These are phyloP conservation scores for Xylaria curta DNA, from an alignment of 495 filamentous ascomycete genomes.

Conservation along the genomic window DNA sequence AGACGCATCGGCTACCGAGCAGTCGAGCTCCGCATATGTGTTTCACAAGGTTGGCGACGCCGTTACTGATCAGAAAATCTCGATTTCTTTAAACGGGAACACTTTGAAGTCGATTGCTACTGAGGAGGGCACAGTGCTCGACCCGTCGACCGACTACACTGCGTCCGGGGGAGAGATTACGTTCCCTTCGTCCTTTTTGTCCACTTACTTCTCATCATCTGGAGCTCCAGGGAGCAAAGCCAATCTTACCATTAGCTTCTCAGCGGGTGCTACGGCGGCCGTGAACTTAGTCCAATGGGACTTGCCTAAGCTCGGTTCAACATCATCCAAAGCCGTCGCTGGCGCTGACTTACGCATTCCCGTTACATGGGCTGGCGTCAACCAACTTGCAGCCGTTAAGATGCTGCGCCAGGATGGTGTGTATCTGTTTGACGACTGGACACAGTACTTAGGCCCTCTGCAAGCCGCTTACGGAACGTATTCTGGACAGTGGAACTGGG, in stretches of 20 bases:
- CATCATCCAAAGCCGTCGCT: slow-evolving; percentile 46
- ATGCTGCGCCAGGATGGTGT: slow-evolving; percentile 55
- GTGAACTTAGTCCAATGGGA: slow-evolving; percentile 60
- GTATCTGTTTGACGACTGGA: slow-evolving; percentile 65
- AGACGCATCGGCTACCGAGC: slow-evolving; percentile 51
- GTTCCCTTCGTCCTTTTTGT: slow-evolving; percentile 56
- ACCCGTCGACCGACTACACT: slow-evolving; percentile 52
- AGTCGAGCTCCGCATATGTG: slow-evolving; percentile 59
- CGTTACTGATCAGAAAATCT: slow-evolving; percentile 49
- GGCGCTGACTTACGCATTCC: slow-evolving; percentile 58
- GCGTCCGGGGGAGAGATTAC: slow-evolving; percentile 53
- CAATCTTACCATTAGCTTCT: slow-evolving; percentile 60
- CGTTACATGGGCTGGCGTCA: slow-evolving; percentile 58
- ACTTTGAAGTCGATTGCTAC: slow-evolving; percentile 53
- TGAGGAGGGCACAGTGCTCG: slow-evolving; percentile 43
- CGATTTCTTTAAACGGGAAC: slow-evolving; percentile 63
- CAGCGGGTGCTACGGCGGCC: slow-evolving; percentile 51
- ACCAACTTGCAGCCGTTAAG: slow-evolving; percentile 58
- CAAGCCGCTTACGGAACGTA: slow-evolving; percentile 59
- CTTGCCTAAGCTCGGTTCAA: slow-evolving; percentile 49
- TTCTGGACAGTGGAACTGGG: slow-evolving; percentile 59
- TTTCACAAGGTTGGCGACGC: slow-evolving; percentile 60
- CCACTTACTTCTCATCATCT: slow-evolving; percentile 46
- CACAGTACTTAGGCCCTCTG: slow-evolving; percentile 58
- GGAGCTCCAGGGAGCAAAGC: slow-evolving; percentile 52